Evolutionary conservation across 2,329 filamentous ascomycete species (phyloP).

Genomic region (Hirsutella rhossiliensis): DNA sequence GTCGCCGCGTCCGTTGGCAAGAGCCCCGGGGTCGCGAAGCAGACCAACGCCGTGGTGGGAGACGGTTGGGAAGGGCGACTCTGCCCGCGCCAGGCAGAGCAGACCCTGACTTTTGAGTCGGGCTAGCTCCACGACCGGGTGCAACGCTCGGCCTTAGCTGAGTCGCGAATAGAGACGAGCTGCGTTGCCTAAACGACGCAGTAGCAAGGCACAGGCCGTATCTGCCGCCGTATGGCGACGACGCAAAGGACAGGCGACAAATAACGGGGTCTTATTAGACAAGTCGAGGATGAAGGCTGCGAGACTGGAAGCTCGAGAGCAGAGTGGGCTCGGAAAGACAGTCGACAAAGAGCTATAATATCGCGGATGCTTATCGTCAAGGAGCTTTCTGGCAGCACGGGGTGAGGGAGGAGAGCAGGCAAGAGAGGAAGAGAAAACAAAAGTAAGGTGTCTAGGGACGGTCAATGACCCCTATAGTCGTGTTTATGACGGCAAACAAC

Average conservation of each 20-base stretch:
- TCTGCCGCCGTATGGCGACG: conserved; percentile 2
- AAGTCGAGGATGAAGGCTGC: neutral
- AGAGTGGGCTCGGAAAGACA: neutral
- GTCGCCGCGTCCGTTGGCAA: conserved; percentile 16
- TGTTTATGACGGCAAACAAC: conserved; percentile 15
- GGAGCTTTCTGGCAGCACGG: neutral
- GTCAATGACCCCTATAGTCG: conserved; percentile 11
- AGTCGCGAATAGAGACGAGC: conserved; percentile 1
- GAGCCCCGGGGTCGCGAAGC: conserved; percentile 15
- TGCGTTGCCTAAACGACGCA: conserved; percentile 7
- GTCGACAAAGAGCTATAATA: neutral
- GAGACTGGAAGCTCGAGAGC: neutral
- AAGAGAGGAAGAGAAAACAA: conserved; percentile 3
- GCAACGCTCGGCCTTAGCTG: conserved; percentile 5
- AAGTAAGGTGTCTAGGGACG: conserved; percentile 15
- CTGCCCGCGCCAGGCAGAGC: conserved; percentile 29
- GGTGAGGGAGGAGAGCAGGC: neutral
- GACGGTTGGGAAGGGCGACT: conserved; percentile 19
- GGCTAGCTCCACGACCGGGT: conserved; percentile 24
- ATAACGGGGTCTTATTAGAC: neutral
- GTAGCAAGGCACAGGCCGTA: conserved; percentile 3
- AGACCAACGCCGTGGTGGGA: conserved; percentile 15
- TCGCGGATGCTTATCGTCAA: neutral
- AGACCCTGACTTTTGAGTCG: conserved; percentile 28
- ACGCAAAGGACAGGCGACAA: neutral